Evolutionary conservation across 2,329 filamentous ascomycete genomes (phyloP), one percentile per base, ranked within the genome.

Genomic region (Fusarium illudens): DNA sequence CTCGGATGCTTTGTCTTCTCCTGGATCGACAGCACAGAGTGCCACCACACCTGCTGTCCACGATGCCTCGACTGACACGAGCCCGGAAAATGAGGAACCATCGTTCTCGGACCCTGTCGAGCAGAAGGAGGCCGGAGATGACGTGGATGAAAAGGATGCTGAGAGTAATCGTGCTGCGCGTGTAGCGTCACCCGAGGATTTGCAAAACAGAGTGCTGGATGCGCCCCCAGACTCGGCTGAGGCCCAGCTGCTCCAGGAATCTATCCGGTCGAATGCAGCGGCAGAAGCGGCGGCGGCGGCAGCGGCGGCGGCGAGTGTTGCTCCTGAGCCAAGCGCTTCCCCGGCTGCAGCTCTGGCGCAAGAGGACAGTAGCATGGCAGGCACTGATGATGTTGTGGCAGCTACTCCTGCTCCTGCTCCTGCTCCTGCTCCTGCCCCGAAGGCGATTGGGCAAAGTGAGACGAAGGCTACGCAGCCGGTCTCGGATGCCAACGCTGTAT

Each of bases 41-140:
- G 89, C 89, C 57, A 88, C 90, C 20, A 96, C 92, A 0, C 91
- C 92, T 2, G 86, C 85, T 33, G 84, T 89, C 36, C 86, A 89
- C 62, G 87, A 90, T 65, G 86, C 84, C 7, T 94, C 92, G 2
- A 88, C 91, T 1, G 89, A 91, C 69, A 94, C 92, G 2, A 94
- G 91, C 71, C 89, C 91, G 1, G 91, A 91, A 57, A 87, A 90
- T 57, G 90, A 93, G 50, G 84, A 83, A 17, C 82, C 86, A 49
- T 84, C 86, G 42, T 87, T 86, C 69, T 77, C 82, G 15, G 83
- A 89, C 32, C 79, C 79, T n/a, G 66, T 58, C 19, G 82, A 84
- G 20, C 81, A 84, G 62, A 83, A 83, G 71, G 80, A 81, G 32
- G 76, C 78, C 54, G 84, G 82, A 44, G 76, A 80, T 74, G 74